Conservation (phyloP, 2,329 filamentous ascomycete species). For the Pseudogymnoascus sp. region DNA sequence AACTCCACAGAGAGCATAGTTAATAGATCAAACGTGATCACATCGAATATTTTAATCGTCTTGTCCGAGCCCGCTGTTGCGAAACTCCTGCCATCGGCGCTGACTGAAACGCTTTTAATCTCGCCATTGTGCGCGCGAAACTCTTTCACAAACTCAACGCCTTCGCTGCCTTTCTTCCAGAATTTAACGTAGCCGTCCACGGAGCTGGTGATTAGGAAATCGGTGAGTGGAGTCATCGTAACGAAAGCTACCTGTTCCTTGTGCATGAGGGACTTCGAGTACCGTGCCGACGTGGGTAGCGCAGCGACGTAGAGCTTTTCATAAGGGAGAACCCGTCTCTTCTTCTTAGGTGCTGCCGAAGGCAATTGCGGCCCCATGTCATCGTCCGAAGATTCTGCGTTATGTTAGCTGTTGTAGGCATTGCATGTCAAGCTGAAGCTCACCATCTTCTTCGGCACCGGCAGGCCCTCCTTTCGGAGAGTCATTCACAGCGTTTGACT, state of each 20-base stretch:
- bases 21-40: constrained; percentile 80
- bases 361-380: constrained; percentile 91
- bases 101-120: constrained; percentile 75
- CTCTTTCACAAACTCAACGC: constrained; percentile 97
- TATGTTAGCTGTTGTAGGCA: neutral
- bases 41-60: constrained; percentile 73
- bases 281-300: constrained; percentile 70
- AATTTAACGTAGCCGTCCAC: constrained; percentile 97
- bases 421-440: neutral
- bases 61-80: constrained; percentile 77
- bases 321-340: constrained; percentile 81
- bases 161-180: constrained; percentile 90
- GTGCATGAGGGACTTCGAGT: constrained; percentile 97
- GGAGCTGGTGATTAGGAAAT: constrained; percentile 92
- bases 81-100: constrained; percentile 85
- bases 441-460: neutral
- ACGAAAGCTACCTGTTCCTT: constrained; percentile 86
- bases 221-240: constrained; percentile 81
- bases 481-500: constrained; percentile 1
- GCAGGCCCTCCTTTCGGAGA: constrained; percentile 1
- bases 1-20: constrained; percentile 74
- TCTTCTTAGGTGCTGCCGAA: constrained; percentile 77
- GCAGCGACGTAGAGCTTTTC: constrained; percentile 93
- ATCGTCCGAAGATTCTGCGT: constrained; percentile 62
- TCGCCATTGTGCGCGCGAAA: constrained; percentile 86